These are phyloP conservation scores for Symmetrospora coprosmae DNA, from an alignment of 768 basidiomycete genomes.

Conservation along the genomic window DNA sequence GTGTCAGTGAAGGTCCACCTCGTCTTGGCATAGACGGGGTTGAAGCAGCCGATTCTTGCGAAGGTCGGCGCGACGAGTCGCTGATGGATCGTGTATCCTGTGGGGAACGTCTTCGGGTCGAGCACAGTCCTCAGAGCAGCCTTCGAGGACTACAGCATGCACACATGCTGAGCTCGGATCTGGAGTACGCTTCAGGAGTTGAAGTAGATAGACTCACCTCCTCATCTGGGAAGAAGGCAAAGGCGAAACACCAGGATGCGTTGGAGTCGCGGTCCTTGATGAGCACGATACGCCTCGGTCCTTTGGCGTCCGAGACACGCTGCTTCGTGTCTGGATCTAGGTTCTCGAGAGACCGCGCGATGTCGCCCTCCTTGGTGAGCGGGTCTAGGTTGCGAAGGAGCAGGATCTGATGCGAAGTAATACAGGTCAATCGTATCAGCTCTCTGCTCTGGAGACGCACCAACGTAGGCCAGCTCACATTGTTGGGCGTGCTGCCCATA, in stretches of 20 bases:
- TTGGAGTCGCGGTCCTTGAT: constrained; percentile 77
- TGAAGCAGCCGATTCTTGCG: constrained; percentile 46
- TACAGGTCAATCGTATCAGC: no score
- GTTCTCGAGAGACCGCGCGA: constrained; percentile 64
- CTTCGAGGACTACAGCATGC: constrained; percentile 55
- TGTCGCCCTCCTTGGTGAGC: constrained; percentile 71
- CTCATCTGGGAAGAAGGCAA: constrained; percentile 76
- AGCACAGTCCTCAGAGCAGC: constrained; percentile 69
- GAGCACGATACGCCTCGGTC: constrained; percentile 71
- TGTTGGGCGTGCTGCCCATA: constrained; percentile 62
- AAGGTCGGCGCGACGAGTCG: constrained; percentile 82
- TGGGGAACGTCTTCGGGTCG: constrained; percentile 71
- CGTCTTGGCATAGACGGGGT: constrained; percentile 27
- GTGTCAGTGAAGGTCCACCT: constrained; percentile 28
- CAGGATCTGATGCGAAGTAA: constrained; percentile 47
- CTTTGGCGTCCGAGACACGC: constrained; percentile 45
- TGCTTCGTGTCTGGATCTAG: constrained; percentile 50
- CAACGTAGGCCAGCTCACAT: constrained; percentile 32
- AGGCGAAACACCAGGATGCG: constrained; percentile 83
- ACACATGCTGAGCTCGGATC: no score
- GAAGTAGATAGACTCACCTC: no score
- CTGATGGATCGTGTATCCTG: constrained; percentile 84
- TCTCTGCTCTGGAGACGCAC: no score
- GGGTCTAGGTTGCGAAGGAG: constrained; percentile 83
- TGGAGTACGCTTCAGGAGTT: no score